A percentile compares a stretch with the other conserved stretches of the same genome.
Conservation (phyloP, 192 early-diverging fungal genomes). For the Glomus cerebriforme region DNA sequence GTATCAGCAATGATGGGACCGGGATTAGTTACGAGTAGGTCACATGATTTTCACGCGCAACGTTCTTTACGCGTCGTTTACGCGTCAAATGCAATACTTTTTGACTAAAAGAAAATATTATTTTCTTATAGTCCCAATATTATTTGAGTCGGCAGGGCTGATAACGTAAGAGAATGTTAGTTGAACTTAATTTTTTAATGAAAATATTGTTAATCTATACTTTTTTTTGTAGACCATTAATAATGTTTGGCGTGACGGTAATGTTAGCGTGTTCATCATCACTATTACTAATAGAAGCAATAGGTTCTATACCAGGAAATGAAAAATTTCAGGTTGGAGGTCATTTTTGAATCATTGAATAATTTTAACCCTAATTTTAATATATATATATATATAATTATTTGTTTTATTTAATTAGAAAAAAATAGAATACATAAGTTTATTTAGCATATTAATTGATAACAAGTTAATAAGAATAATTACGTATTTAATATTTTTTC, state of each 20-base stretch:
- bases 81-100: not conserved
- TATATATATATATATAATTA: not conserved
- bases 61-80: no score
- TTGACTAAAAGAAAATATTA: no score
- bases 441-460: not conserved
- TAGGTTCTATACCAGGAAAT: conserved; percentile 71
- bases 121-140: conserved; percentile 12
- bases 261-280: conserved; percentile 57
- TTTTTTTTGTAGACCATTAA: not conserved
- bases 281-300: conserved; percentile 67
- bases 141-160: not conserved
- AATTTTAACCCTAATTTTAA: not conserved
- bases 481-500: not conserved
- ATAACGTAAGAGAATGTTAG: not conserved
- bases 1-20: conserved; percentile 7
- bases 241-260: conserved; percentile 36
- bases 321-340: conserved; percentile 39
- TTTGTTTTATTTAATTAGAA: not conserved
- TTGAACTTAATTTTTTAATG: not conserved
- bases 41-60: not conserved
- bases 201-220: not conserved
- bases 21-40: not conserved
- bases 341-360: not conserved
- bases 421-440: not conserved
- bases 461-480: not conserved